Evolutionary conservation across 805 yeast species (phyloP).

Genomic region (Yarrowia alimentaria): DNA sequence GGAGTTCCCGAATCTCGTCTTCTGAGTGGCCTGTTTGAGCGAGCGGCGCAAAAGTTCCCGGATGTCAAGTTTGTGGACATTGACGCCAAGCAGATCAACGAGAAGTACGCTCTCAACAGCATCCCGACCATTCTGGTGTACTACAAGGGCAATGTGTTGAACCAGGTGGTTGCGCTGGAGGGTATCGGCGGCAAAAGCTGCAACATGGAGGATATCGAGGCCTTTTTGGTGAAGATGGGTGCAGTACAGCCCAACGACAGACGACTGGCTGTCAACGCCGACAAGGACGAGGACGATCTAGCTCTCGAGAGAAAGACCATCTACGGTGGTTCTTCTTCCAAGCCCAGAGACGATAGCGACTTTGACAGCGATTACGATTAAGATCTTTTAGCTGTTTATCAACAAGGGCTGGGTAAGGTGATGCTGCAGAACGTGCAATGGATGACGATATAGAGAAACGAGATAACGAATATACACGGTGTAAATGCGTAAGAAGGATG

Average conservation of each 20-base stretch:
- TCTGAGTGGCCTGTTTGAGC: constrained; percentile 54
- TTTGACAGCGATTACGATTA: constrained; percentile 2
- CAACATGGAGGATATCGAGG: constrained; percentile 65
- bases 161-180: constrained; percentile 76
- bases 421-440: too few species aligned
- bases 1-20: constrained; percentile 67
- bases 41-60: constrained; percentile 63
- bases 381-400: too few species aligned
- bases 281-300: constrained; percentile 36
- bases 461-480: too few species aligned
- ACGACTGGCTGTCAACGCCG: constrained; percentile 57
- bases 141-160: constrained; percentile 70
- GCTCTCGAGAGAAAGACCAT: constrained; percentile 4
- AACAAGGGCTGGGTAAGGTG: too few species aligned
- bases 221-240: constrained; percentile 60
- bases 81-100: constrained; percentile 86
- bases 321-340: background rate
- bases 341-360: background rate
- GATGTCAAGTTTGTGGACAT: constrained; percentile 92
- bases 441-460: too few species aligned
- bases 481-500: too few species aligned
- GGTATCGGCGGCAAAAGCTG: constrained; percentile 84
- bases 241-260: constrained; percentile 67
- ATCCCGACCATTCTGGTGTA: constrained; percentile 90
- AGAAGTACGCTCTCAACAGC: constrained; percentile 83